Base-by-base conservation (phyloP, 441 rosid species). In the Dalechampia spathulata region DNA sequence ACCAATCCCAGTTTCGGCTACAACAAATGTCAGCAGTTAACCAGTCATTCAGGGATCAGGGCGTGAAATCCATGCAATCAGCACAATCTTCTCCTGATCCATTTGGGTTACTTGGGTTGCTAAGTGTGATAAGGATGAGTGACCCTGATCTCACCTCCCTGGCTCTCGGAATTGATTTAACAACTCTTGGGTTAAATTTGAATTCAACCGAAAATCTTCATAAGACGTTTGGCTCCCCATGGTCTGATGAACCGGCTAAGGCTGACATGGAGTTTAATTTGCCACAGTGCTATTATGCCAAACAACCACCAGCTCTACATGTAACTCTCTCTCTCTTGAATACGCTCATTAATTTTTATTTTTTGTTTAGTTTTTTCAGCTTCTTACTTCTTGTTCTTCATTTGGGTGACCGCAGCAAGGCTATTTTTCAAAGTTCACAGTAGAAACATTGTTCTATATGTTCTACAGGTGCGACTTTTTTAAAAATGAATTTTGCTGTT, bases 191-290 rank as follows among this genome's bases (percentile, higher is more conserved):
- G 19, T 73, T 90, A 63, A 82, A 87, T 67, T 70, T 93, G 78
- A 93, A 90, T 70, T 87, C 99, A 26, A 51, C 91, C 9, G 97
- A 85, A 55, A 81, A 75, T 78, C 95, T 93, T 65, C 78, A 93
- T 43, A 93, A 90, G 78, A 85, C 87, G n/a, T 93, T 93, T 62
- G 87, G 82, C 60, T 93, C 99, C 23, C 99, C 99, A 19, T 93
- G 96, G 97, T 83, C 96, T 14, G 95, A 90, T 46, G 99, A 90
- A 49, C 93, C 97, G 7, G 78, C 90, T 25, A 93, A 90, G 80
- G 93, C 77, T 60, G 97, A 90, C 57, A 91, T 85, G 16, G 96
- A 93, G 63, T 93, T 90, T 72, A 76, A 62, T 27, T 91, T 90
- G 66, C 99, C 99, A 5, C 85, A 79, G 53, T 87, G 97, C 70